A percentile compares a stretch with the other conserved stretches of the same genome.
Evolutionary conservation across 306 rosid species (phyloP).

Genomic region (Prunus mira): DNA sequence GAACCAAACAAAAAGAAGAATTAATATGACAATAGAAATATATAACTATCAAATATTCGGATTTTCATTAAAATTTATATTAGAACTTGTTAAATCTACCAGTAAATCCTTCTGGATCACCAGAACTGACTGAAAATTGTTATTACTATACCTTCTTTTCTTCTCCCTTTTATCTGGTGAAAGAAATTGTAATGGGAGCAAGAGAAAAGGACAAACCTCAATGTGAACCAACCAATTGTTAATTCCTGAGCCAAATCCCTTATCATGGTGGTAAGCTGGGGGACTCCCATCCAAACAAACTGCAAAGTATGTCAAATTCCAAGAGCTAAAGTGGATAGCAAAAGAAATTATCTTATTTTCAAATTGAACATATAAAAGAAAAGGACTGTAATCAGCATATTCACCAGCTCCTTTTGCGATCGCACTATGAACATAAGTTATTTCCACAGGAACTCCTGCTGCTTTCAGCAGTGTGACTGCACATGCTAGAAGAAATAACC

Average conservation of each 20-base stretch:
- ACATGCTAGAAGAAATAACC: slow-evolving; percentile 46
- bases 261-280: slow-evolving; percentile 82
- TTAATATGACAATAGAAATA: neutral
- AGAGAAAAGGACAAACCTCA: slow-evolving; percentile 63
- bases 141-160: neutral
- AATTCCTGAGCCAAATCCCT: slow-evolving; percentile 74
- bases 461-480: slow-evolving; percentile 37
- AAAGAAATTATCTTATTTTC: neutral
- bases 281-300: slow-evolving; percentile 98
- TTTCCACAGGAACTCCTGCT: slow-evolving; percentile 56
- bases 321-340: neutral
- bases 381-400: neutral
- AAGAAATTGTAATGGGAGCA: slow-evolving; percentile 7
- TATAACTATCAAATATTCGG: neutral
- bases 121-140: neutral
- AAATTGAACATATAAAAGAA: neutral
- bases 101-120: neutral
- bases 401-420: slow-evolving; percentile 88
- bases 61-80: neutral
- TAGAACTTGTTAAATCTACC: neutral
- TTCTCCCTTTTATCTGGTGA: neutral
- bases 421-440: slow-evolving; percentile 60
- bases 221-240: slow-evolving; percentile 76
- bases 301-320: slow-evolving; percentile 33
- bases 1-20: slow-evolving; percentile 9